Conservation (phyloP, 441 rosid genomes). For the Bocquillonia castaneifolia region DNA sequence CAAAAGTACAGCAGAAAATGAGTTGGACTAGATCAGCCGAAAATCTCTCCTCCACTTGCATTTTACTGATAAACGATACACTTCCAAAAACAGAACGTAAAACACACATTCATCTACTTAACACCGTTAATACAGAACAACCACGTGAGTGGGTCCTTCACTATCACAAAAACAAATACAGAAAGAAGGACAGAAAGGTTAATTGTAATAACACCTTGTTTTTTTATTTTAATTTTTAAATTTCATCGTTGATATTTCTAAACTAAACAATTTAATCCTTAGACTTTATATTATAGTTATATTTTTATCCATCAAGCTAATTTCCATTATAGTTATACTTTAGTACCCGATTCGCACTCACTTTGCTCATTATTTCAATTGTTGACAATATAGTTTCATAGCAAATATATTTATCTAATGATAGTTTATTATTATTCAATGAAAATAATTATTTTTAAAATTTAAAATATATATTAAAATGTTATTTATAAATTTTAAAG, state of each 20-base stretch:
- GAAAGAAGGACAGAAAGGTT: not conserved
- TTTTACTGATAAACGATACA: not conserved
- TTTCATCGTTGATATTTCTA: not conserved
- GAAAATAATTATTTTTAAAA: no score
- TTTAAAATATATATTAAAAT: no score
- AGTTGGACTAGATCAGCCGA: not conserved
- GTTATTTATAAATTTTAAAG: no score
- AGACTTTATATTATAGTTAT: no score
- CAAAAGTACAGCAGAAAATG: conserved; percentile 2
- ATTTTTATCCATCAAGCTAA: no score
- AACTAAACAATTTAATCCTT: no score
- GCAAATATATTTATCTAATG: no score
- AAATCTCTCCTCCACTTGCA: not conserved
- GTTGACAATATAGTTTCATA: no score
- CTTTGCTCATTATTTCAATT: no score
- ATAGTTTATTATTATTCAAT: no score
- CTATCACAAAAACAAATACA: not conserved
- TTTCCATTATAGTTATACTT: no score
- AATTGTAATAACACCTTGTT: not conserved
- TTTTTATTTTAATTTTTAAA: not conserved
- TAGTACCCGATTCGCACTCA: no score
- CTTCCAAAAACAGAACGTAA: not conserved
- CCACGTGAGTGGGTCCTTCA: not conserved
- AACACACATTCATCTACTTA: not conserved
- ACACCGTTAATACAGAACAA: not conserved